A percentile compares a stretch with the other conserved stretches of the same genome.
Evolutionary conservation across 1,284 basidiomycete species (phyloP).

Genomic region (Coniophora puteana): DNA sequence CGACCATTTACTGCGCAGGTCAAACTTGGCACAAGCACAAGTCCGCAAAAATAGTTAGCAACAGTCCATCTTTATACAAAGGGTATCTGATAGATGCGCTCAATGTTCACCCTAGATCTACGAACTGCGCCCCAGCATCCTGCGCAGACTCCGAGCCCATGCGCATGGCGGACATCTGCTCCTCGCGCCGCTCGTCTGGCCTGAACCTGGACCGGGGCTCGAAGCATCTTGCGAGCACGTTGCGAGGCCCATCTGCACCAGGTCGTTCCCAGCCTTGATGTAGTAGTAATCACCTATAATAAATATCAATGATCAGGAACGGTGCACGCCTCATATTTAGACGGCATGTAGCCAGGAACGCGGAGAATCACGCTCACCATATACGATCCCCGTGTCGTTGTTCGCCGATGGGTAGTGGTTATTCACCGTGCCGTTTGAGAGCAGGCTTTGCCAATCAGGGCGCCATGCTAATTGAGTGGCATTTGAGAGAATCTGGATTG

Average conservation of each 20-base stretch:
- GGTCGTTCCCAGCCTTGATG: constrained; percentile 13
- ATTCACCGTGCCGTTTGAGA: constrained; percentile 47
- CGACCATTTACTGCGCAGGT: too few species aligned
- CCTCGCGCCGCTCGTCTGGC: too few species aligned
- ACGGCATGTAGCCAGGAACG: background rate
- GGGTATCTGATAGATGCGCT: too few species aligned
- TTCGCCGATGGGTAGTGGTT: constrained; percentile 34
- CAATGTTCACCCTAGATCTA: too few species aligned
- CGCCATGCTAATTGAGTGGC: constrained; percentile 37
- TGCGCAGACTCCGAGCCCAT: too few species aligned
- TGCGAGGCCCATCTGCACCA: constrained; percentile 12
- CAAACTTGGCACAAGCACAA: too few species aligned
- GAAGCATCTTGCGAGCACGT: too few species aligned
- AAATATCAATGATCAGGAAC: background rate
- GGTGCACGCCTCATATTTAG: background rate
- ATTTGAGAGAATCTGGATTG: constrained; percentile 30
- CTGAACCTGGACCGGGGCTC: too few species aligned
- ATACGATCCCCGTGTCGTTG: constrained; percentile 44
- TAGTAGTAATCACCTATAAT: constrained; percentile 15
- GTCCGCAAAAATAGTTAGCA: too few species aligned
- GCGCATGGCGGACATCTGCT: too few species aligned
- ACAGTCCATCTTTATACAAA: too few species aligned
- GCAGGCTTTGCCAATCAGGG: constrained; percentile 39
- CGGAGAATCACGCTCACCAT: constrained; percentile 32
- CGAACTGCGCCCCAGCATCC: too few species aligned